Percentiles rank a stretch among this genome's conserved stretches.
phyloP scores from a whole-genome alignment of 352 stramenopile species.

The Globisporangium acanthophoron region DNA sequence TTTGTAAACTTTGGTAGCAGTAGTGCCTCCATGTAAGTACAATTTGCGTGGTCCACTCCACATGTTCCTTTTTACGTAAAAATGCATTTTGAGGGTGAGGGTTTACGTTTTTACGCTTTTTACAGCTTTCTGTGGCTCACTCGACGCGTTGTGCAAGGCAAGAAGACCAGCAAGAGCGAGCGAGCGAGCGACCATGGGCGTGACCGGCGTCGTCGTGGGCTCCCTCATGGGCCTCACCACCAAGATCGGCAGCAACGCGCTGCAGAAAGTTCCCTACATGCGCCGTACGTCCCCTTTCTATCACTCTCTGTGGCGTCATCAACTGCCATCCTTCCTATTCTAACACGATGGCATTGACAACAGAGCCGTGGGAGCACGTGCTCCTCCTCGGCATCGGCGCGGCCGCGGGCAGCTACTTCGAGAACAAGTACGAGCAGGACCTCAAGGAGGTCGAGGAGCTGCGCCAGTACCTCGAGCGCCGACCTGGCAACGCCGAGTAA shows the following conservation, averaged over 20 bases:
- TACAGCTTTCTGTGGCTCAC: conserved; percentile 9
- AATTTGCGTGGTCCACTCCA: neutral
- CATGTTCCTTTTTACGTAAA: neutral
- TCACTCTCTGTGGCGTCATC: neutral
- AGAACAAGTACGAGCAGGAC: conserved; percentile 76
- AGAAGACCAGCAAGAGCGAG: conserved; percentile 6
- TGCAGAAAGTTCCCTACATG: conserved; percentile 83
- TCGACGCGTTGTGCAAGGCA: conserved; percentile 1
- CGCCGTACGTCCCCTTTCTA: conserved; percentile 42
- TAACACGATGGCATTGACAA: neutral
- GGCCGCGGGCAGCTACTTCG: conserved; percentile 45
- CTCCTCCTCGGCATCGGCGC: conserved; percentile 65
- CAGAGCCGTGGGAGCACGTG: conserved; percentile 81
- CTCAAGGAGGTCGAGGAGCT: conserved; percentile 73
- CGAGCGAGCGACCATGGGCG: conserved; percentile 40
- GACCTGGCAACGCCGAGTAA: conserved; percentile 45
- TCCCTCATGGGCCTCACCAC: conserved; percentile 74
- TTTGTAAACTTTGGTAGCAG: no score
- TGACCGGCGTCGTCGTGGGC: conserved; percentile 61
- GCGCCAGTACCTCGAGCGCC: conserved; percentile 65
- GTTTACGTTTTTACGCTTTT: neutral
- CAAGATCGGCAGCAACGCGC: conserved; percentile 76
- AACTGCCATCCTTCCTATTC: no score
- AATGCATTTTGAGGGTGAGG: neutral
- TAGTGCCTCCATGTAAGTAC: no score